Evolutionary conservation across 2,329 filamentous ascomycete genomes (phyloP), one percentile per base, ranked within the genome.

Genomic region (Exophiala aquamarina): DNA sequence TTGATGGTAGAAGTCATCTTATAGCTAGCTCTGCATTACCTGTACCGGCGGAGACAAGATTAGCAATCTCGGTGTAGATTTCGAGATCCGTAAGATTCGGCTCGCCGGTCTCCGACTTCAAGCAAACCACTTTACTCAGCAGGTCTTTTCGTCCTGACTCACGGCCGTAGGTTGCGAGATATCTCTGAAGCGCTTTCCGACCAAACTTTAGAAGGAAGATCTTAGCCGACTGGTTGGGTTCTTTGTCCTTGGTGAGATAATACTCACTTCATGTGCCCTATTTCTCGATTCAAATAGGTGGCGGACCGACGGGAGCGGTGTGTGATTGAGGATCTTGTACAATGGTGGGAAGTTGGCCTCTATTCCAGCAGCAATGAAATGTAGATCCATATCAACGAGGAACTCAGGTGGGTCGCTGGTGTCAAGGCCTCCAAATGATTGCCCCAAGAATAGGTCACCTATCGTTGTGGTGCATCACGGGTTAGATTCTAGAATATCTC

Each of bases 121-220:
- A 5, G 6, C 15, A 15, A 11, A 43, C 13, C 3, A 43, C 4
- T 7, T 34, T 36, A 11, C 23, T 35, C n/a, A 43, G 7, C 3
- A 43, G 40, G 20, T 43, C 40, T 17, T 7, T 4, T 3, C 40
- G 40, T 10, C 15, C 19, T 10, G 40, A 20, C 15, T 43, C 11
- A 3, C 40, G 23, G 40, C 40, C 28, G 28, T 43, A 13, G 4
- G 15, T 10, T 8, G 28, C 19, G 23, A 43, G 13, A 34, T 43
- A 43, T 34, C 20, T 13, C 11, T 43, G 4, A 34, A 43, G 34
- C 4, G 26, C 19, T 18, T 14, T 34, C n/a, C 14, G 10, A 14
- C 40, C 40, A 34, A 33, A 43, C 40, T 33, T 9, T 31, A 9
- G n/a, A n/a, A n/a, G n/a, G n/a, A n/a, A n/a, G n/a, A n/a, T n/a